Percentiles rank a stretch among this genome's conserved stretches.
Evolutionary conservation across 108 stramenopile genomes (phyloP).

Genomic region (Fragilariopsis cylindrus): DNA sequence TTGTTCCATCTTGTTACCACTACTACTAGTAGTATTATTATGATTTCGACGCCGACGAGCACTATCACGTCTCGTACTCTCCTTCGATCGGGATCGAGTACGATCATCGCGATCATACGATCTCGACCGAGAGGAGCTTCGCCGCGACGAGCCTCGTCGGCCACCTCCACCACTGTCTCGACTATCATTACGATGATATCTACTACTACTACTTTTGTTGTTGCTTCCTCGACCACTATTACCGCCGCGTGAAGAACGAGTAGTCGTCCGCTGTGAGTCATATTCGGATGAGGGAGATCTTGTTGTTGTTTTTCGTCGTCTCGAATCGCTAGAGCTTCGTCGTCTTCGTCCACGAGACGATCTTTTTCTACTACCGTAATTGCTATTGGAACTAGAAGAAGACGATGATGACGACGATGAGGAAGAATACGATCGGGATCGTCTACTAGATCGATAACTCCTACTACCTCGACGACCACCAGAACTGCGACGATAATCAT

Average conservation of each 20-base stretch:
- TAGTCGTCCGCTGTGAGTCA: neutral
- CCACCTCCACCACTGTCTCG: constrained; percentile 12
- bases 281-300: constrained; percentile 3
- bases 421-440: constrained; percentile 15
- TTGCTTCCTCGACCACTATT: neutral
- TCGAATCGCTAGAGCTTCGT: neutral
- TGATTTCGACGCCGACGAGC: constrained; percentile 14
- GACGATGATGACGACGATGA: constrained; percentile 10
- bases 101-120: constrained; percentile 8
- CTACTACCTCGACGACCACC: neutral
- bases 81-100: constrained; percentile 16
- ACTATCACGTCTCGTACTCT: constrained; percentile 21
- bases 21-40: constrained; percentile 5
- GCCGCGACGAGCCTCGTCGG: neutral
- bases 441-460: neutral
- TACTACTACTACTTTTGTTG: constrained; percentile 13
- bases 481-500: constrained; percentile 21
- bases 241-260: constrained; percentile 25
- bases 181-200: constrained; percentile 14
- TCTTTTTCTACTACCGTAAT: constrained; percentile 4
- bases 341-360: constrained; percentile 19
- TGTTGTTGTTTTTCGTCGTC: too few relatives aligned
- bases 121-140: constrained; percentile 22
- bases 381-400: constrained; percentile 16
- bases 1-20: constrained; percentile 14